Evolutionary conservation across 2,329 filamentous ascomycete species (phyloP).

Genomic region (Dothideomycetes sp.): DNA sequence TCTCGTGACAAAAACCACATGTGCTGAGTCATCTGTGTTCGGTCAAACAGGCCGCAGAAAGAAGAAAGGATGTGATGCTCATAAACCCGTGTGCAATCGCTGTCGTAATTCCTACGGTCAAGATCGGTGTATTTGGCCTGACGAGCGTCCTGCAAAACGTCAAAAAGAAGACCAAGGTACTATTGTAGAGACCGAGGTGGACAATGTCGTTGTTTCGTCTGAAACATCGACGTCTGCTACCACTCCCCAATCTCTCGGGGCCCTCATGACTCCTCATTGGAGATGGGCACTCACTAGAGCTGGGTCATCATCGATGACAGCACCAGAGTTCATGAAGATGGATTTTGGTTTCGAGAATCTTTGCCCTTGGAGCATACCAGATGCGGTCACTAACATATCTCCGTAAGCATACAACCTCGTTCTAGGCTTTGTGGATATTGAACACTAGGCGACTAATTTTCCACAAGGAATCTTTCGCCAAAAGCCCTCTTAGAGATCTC

Average conservation of each 20-base stretch:
- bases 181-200: too few relatives aligned
- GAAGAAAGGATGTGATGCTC: constrained; percentile 19
- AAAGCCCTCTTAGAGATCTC: constrained; percentile 12
- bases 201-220: too few relatives aligned
- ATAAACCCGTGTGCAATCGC: constrained; percentile 14
- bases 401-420: neutral
- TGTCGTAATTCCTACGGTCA: constrained; percentile 16
- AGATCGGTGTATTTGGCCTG: neutral
- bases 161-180: too few relatives aligned
- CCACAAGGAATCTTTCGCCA: constrained; percentile 12
- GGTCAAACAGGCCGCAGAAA: constrained; percentile 17
- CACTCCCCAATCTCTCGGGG: too few relatives aligned
- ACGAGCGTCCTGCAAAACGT: too few relatives aligned
- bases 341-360: neutral
- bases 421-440: neutral
- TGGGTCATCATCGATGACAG: too few relatives aligned
- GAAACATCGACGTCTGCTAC: too few relatives aligned
- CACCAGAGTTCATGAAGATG: neutral
- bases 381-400: neutral
- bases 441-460: neutral
- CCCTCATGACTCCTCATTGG: too few relatives aligned
- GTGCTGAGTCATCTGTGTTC: too few relatives aligned
- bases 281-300: too few relatives aligned
- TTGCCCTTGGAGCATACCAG: constrained; percentile 6
- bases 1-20: neutral